Evolutionary conservation across 495 filamentous ascomycete species (phyloP).

Genomic region (Daldinia grandis): DNA sequence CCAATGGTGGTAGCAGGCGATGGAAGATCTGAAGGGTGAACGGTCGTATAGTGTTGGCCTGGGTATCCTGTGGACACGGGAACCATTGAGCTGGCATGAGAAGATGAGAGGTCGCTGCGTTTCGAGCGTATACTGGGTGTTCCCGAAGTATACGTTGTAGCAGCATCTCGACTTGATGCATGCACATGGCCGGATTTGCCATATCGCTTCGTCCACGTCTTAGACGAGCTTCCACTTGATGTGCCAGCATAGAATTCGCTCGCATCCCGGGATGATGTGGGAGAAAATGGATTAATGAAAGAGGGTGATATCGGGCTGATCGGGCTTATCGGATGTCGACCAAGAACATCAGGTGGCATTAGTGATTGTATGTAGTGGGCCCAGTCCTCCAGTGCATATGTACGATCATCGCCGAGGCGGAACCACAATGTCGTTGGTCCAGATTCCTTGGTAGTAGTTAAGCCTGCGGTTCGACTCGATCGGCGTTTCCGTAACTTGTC

Average conservation of each 20-base stretch:
- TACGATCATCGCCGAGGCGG: conserved; percentile 51
- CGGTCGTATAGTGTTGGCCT: conserved; percentile 52
- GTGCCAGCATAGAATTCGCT: conserved; percentile 46
- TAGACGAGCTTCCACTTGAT: conserved; percentile 46
- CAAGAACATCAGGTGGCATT: conserved; percentile 49
- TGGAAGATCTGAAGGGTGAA: conserved; percentile 59
- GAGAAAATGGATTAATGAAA: conserved; percentile 56
- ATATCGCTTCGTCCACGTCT: conserved; percentile 35
- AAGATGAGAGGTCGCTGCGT: conserved; percentile 63
- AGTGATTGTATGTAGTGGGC: conserved; percentile 54
- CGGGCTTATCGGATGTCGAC: conserved; percentile 50
- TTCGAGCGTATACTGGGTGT: conserved; percentile 63
- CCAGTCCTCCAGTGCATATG: conserved; percentile 54
- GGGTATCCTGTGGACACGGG: conserved; percentile 48
- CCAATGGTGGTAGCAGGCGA: conserved; percentile 60
- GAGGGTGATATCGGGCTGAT: conserved; percentile 55
- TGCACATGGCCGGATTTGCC: conserved; percentile 49
- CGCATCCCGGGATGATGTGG: conserved; percentile 44
- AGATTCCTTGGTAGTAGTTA: conserved; percentile 54
- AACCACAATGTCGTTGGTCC: conserved; percentile 55
- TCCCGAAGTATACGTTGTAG: conserved; percentile 51
- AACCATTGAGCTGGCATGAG: conserved; percentile 55
- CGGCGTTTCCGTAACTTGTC: conserved; percentile 65
- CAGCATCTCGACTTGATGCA: conserved; percentile 51
- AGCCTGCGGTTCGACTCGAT: conserved; percentile 62